Conservation (phyloP, 495 filamentous ascomycete genomes). For the Neurospora sp. region DNA sequence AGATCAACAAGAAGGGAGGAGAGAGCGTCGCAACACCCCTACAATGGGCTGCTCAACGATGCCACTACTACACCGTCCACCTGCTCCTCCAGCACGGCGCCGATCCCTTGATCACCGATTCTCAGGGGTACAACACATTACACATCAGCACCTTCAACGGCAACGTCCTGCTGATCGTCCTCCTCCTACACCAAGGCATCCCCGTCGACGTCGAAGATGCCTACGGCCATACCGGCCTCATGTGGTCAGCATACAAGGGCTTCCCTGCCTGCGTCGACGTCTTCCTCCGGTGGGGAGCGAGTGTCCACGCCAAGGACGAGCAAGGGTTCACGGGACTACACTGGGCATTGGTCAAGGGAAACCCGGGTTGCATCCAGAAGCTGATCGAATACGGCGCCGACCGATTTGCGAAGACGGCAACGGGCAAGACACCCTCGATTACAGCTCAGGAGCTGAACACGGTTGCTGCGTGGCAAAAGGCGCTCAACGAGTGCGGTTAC, state of each 20-base stretch:
- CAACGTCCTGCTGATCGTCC: constrained; percentile 82
- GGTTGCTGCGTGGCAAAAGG: constrained; percentile 66
- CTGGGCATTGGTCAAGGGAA: constrained; percentile 93
- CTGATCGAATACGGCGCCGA: constrained; percentile 90
- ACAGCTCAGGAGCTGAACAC: constrained; percentile 89
- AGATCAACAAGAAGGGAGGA: constrained; percentile 90
- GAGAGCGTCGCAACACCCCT: constrained; percentile 87
- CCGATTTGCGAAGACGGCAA: constrained; percentile 73
- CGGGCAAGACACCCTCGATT: constrained; percentile 76
- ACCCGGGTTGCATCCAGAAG: constrained; percentile 75
- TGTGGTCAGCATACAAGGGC: constrained; percentile 99
- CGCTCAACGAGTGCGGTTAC: constrained; percentile 76
- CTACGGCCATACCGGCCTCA: constrained; percentile 82
- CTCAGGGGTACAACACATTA: constrained; percentile 92
- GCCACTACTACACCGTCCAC: constrained; percentile 70
- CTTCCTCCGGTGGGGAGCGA: constrained; percentile 90
- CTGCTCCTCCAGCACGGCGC: constrained; percentile 79
- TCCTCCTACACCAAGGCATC: constrained; percentile 82
- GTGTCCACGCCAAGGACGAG: constrained; percentile 82
- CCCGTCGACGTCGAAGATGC: constrained; percentile 83
- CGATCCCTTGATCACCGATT: constrained; percentile 78
- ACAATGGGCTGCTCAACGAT: constrained; percentile 93
- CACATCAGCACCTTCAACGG: constrained; percentile 96
- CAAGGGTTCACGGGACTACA: constrained; percentile 88
- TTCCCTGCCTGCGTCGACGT: constrained; percentile 84